These are phyloP conservation scores for Diplodia scrobiculata DNA, from an alignment of 2,329 filamentous ascomycete genomes.

Conservation along the genomic window DNA sequence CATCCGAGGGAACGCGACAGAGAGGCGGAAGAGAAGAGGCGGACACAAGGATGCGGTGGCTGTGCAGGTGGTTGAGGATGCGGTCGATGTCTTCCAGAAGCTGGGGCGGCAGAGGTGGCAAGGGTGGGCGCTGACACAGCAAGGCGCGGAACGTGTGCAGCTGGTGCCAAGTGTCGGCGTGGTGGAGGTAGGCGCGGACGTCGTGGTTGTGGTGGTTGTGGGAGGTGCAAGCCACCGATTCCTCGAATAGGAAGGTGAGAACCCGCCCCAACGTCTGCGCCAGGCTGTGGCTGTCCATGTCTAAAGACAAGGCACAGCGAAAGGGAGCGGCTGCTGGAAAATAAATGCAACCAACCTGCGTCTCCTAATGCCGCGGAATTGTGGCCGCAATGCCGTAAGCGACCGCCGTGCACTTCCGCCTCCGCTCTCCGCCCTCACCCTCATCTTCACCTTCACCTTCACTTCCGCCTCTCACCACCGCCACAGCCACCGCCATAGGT, in stretches of 20 bases:
- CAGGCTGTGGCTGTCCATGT: neutral
- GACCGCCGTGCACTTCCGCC: neutral
- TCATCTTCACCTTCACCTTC: neutral
- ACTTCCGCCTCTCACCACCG: neutral
- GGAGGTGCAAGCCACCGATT: slow-evolving; percentile 1
- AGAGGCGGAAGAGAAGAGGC: slow-evolving; percentile 29
- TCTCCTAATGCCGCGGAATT: neutral
- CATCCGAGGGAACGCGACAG: slow-evolving; percentile 7
- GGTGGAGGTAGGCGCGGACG: slow-evolving; percentile 7
- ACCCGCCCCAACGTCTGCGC: neutral
- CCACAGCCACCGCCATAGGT: neutral
- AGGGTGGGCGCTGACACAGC: slow-evolving; percentile 37
- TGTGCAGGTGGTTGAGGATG: slow-evolving; percentile 31
- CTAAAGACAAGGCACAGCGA: neutral
- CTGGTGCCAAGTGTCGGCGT: slow-evolving; percentile 26
- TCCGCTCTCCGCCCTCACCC: neutral
- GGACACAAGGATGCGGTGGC: slow-evolving; percentile 31
- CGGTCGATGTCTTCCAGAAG: slow-evolving; percentile 33
- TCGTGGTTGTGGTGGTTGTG: slow-evolving; percentile 17
- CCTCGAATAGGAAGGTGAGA: slow-evolving; percentile 23
- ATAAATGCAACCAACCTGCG: neutral
- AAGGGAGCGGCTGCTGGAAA: neutral
- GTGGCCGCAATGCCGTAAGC: slow-evolving; percentile 12
- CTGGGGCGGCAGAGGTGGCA: slow-evolving; percentile 31
- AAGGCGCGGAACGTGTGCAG: slow-evolving; percentile 34